Evolutionary conservation across 2,329 filamentous ascomycete genomes (phyloP), one percentile per base, ranked within the genome.

Genomic region (Pseudogymnoascus sp.): DNA sequence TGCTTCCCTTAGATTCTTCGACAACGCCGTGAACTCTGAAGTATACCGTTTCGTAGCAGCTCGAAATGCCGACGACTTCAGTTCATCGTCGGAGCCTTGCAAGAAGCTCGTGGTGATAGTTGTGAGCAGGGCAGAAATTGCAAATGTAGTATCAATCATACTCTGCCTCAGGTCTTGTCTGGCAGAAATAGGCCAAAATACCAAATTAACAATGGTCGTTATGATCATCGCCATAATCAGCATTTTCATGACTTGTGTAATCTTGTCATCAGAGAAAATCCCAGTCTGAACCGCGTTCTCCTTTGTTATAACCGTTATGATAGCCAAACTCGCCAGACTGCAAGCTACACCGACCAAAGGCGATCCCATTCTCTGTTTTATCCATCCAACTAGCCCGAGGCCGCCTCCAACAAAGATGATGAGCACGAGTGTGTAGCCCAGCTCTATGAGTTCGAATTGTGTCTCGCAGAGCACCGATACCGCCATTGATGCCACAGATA

Each of bases 281-380:
- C 90, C 91, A 35, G 83, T 86, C 69, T 96, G 90, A 0, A 97
- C 87, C 2, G 91, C 87, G 60, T 91, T 92, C 75, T 97, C 93
- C 75, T 96, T 96, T 9, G 93, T 96, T 65, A 97, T 79, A 52
- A 96, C 85, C 2, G 90, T 93, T 71, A 97, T 96, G 66, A 95
- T 90, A 59, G 91, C 91, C 63, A 97, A 86, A 35, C 91, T 93
- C 5, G 93, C 86, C 67, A 97, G 80, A 33, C 92, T 96, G 68
- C 89, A 91, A 58, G 89, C 90, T 37, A 93, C 89, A 71, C 92
- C 93, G 66, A 95, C 90, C 62, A 95, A 77, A 5, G 91, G 89
- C 69, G 89, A 87, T 64, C 88, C 90, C 64, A 91, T 81, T 68
- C 80, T 87, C 72, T 93, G 89, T 75, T 96, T 96, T 62, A 88